phyloP scores from a whole-genome alignment of 2,329 filamentous ascomycete species.

The Graphilbum sp. region DNA sequence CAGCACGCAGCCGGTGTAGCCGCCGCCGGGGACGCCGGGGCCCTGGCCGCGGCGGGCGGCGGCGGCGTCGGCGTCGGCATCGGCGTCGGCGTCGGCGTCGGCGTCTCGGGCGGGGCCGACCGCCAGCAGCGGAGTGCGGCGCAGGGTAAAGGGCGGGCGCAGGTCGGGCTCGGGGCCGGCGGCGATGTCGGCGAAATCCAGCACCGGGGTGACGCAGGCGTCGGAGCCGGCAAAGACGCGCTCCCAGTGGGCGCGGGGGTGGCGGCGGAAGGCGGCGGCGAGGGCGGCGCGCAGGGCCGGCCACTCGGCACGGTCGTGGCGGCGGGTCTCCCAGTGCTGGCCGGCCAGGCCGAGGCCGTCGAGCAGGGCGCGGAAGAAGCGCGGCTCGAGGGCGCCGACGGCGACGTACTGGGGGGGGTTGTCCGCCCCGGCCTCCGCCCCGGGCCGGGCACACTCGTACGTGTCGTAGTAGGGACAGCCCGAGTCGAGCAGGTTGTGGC shows the following conservation, averaged over 20 bases:
- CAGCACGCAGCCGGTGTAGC: constrained; percentile 47
- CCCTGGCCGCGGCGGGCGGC: constrained; percentile 37
- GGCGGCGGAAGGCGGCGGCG: constrained; percentile 45
- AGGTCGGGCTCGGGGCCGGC: constrained; percentile 46
- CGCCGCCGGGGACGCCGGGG: constrained; percentile 44
- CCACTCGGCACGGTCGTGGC: constrained; percentile 51
- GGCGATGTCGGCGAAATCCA: constrained; percentile 59
- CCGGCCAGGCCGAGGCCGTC: constrained; percentile 44
- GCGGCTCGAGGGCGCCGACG: constrained; percentile 79
- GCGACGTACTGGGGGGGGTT: constrained; percentile 51
- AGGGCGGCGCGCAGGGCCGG: constrained; percentile 46
- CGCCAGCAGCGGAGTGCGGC: constrained; percentile 50
- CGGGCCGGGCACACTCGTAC: constrained; percentile 36
- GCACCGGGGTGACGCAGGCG: constrained; percentile 80
- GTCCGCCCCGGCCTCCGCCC: constrained; percentile 40
- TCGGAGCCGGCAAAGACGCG: constrained; percentile 74
- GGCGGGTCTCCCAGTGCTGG: constrained; percentile 26
- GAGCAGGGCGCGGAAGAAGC: constrained; percentile 60
- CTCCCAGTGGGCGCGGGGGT: constrained; percentile 70
- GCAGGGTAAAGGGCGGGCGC: constrained; percentile 52
- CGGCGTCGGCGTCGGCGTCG: constrained; percentile 36
- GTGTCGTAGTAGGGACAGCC: constrained; percentile 81
- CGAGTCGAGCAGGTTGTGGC: constrained; percentile 65
- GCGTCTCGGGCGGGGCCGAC: no score
- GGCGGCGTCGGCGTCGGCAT: constrained; percentile 30